Conservation (phyloP, 768 basidiomycete genomes). For the Pleurotus giganteus region DNA sequence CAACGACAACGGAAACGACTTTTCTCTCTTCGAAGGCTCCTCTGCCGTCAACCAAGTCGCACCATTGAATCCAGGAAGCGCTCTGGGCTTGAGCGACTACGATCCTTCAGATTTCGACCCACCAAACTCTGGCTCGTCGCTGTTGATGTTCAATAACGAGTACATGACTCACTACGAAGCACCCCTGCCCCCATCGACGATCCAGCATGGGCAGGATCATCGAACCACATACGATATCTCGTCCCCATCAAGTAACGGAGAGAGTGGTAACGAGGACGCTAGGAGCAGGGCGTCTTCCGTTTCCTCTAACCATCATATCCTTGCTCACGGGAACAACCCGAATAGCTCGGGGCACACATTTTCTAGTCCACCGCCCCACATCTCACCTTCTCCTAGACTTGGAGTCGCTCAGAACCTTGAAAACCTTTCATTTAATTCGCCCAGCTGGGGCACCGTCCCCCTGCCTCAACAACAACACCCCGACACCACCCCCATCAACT, state of each 20-base stretch:
- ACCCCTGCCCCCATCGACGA: constrained; percentile 18
- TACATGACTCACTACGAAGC: constrained; percentile 41
- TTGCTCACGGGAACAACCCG: constrained; percentile 3
- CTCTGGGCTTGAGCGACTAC: constrained; percentile 47
- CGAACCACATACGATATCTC: constrained; percentile 54
- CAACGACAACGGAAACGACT: neutral
- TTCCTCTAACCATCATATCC: constrained; percentile 51
- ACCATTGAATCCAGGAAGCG: neutral
- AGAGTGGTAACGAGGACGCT: constrained; percentile 39
- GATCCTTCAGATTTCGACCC: constrained; percentile 74
- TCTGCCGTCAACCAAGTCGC: constrained; percentile 20
- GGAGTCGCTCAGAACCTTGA: constrained; percentile 60
- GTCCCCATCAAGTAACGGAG: constrained; percentile 57
- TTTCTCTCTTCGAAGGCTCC: constrained; percentile 44
- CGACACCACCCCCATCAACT: constrained; percentile 13
- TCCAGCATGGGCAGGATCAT: constrained; percentile 14
- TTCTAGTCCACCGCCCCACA: constrained; percentile 20
- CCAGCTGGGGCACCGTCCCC: constrained; percentile 50
- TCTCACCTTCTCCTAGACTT: constrained; percentile 52
- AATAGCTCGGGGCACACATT: neutral
- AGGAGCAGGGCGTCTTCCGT: constrained; percentile 67
- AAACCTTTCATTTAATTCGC: constrained; percentile 63
- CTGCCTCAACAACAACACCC: constrained; percentile 38
- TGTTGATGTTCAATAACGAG: constrained; percentile 58
- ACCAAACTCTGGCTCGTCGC: constrained; percentile 45